These are phyloP conservation scores for Arabidopsis hybrid DNA, from an alignment of 441 rosid genomes.

Conservation along the genomic window DNA sequence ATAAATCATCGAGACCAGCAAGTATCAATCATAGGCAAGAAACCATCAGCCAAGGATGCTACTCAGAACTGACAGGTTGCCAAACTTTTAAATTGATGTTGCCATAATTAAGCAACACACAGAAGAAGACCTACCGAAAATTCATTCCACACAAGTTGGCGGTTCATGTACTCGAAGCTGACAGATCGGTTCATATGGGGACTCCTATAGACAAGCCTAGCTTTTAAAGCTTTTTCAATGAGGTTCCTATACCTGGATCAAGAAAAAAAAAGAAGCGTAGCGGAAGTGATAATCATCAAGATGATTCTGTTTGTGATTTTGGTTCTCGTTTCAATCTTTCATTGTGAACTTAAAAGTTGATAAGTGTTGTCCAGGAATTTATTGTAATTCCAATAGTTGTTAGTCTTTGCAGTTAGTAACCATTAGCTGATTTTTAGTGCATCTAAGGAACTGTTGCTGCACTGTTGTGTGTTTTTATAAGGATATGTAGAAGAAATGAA, in stretches of 20 bases:
- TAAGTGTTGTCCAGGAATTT: not conserved
- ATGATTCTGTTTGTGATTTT: slow-evolving; percentile 6
- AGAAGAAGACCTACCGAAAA: slow-evolving; percentile 73
- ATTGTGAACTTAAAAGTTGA: slow-evolving; percentile 11
- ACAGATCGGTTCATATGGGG: slow-evolving; percentile 96
- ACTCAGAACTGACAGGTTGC: slow-evolving; percentile 22
- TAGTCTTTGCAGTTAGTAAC: slow-evolving; percentile 9
- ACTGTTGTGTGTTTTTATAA: too few relatives aligned
- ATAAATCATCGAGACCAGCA: slow-evolving; percentile 5
- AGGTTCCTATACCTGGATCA: slow-evolving; percentile 87
- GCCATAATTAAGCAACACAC: slow-evolving; percentile 2
- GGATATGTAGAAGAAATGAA: too few relatives aligned
- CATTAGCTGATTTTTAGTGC: not conserved
- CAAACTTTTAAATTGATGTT: slow-evolving; percentile 13
- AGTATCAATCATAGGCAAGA: slow-evolving; percentile 24
- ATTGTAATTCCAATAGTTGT: not conserved
- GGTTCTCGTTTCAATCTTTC: slow-evolving; percentile 1
- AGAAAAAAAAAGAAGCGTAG: slow-evolving; percentile 6
- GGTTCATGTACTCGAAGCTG: slow-evolving; percentile 98
- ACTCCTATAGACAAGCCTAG: slow-evolving; percentile 88
- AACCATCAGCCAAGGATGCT: slow-evolving; percentile 20
- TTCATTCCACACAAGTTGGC: slow-evolving; percentile 98
- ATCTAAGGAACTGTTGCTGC: not conserved
- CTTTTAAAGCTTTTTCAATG: slow-evolving; percentile 84
- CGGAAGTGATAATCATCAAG: slow-evolving; percentile 30